Evolutionary conservation across 306 rosid species (phyloP).

Genomic region (Vigna reflexopilosa): DNA sequence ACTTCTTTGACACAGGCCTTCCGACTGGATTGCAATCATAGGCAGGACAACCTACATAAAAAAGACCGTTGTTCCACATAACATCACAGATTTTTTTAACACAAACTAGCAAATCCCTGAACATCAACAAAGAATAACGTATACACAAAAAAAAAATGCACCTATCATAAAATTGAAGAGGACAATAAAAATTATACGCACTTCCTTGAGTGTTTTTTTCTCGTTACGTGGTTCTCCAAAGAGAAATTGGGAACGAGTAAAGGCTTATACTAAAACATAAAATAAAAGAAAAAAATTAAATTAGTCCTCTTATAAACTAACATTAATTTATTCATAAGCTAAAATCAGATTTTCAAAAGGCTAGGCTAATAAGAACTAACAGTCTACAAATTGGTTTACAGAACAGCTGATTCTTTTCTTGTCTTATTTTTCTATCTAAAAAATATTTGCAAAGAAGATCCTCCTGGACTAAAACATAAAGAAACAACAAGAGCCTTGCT

Average conservation of each 20-base stretch:
- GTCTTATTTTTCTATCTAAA: too few species aligned
- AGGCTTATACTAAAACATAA: background rate
- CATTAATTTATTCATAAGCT: too few species aligned
- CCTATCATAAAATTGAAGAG: background rate
- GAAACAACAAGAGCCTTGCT: too few species aligned
- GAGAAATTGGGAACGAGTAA: background rate
- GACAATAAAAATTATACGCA: background rate
- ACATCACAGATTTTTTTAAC: background rate
- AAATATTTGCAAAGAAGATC: too few species aligned
- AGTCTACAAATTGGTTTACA: too few species aligned
- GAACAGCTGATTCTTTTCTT: too few species aligned
- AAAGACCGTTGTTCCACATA: background rate
- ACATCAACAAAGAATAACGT: conserved; percentile 16
- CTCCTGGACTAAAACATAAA: too few species aligned
- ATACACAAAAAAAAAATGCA: background rate
- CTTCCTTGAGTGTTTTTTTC: background rate
- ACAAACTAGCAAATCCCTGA: conserved; percentile 16
- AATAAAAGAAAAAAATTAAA: too few species aligned
- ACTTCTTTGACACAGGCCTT: background rate
- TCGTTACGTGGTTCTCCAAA: background rate
- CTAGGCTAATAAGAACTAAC: too few species aligned
- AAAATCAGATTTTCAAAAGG: too few species aligned
- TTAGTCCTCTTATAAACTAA: too few species aligned
- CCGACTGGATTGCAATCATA: background rate
- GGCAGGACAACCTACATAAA: background rate